Base-by-base conservation (phyloP, 257 asterid species). In the Salvia hispanica region DNA sequence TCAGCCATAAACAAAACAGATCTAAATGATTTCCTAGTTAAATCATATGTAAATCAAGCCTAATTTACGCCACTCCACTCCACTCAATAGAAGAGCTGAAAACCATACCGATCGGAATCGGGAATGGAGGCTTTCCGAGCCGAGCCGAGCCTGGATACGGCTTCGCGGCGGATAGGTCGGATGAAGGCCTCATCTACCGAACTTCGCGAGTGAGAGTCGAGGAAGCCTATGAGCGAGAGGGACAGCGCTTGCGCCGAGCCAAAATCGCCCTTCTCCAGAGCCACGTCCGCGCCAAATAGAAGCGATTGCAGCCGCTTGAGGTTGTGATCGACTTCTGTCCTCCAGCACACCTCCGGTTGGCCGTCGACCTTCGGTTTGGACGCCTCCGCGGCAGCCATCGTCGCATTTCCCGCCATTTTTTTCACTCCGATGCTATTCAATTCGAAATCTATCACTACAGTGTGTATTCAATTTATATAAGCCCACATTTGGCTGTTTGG, bases 261-360 rank as follows among this genome's bases (percentile, higher is more conserved):
- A 71, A 77, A 91, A 83, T 94, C 96, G 54, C 81, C 82, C 58
- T 82, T 91, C 76, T 90, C 90, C 57, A 88, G 79, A 67, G 97
- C 95, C 56, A 76, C 80, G 59, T 87, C 97, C 14, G 91, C 88
- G 31, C 97, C 95, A 65, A 88, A 94, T 37, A 88, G 81, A 67
- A 91, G 83, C 54, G 96, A 86, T n/a, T 94, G 96, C 37, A 94
- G 93, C 70, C 97, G 83, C 74, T 85, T 84, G 66, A 94, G 86
- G 74, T 91, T 91, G 7, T 11, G 75, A 69, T 88, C 97, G 8
- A 89, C 82, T 78, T 94, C 90, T 44, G 82, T 91, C 70, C 99
- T 86, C 99, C 97, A 94, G 45, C 88, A 77, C 16, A 61, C 64
- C 72, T 69, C 85, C 78, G 83, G 71, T 28, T 72, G 80, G 52